Conservation (phyloP, 2,329 filamentous ascomycete species). For the Gliomastix tumulicola region DNA sequence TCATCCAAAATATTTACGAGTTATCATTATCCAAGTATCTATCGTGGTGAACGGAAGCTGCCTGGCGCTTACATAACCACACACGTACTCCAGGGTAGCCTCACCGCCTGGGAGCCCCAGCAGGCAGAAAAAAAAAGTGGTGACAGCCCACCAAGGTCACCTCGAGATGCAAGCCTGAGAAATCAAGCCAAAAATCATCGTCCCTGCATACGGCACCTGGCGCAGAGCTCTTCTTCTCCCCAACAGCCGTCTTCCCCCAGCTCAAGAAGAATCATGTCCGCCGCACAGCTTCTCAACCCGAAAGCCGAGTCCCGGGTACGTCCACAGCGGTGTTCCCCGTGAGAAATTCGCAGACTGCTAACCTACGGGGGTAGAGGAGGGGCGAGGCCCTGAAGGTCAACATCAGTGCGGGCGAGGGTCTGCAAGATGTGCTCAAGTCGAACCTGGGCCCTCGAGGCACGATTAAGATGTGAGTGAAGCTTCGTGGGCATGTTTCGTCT, state of each 20-base stretch:
- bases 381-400: constrained; percentile 96
- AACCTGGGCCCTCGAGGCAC: constrained; percentile 92
- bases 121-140: constrained; percentile 9
- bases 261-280: constrained; percentile 63
- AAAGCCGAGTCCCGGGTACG: constrained; percentile 96
- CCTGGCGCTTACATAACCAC: no score
- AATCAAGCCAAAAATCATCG: constrained; percentile 7
- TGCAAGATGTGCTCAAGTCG: constrained; percentile 90
- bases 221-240: no score
- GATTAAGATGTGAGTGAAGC: constrained; percentile 72
- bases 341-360: no score
- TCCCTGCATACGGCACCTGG: not conserved
- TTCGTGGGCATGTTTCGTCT: not conserved
- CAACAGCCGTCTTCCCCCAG: no score
- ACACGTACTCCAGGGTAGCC: no score
- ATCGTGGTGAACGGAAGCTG: no score
- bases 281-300: constrained; percentile 94
- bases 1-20: no score
- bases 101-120: not conserved
- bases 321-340: constrained; percentile 14
- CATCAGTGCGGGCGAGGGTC: constrained; percentile 90
- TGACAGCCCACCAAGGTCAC: constrained; percentile 7
- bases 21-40: no score
- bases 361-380: constrained; percentile 58
- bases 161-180: not conserved